Base-by-base conservation (phyloP, 768 basidiomycete species). In the Calocybe indica region DNA sequence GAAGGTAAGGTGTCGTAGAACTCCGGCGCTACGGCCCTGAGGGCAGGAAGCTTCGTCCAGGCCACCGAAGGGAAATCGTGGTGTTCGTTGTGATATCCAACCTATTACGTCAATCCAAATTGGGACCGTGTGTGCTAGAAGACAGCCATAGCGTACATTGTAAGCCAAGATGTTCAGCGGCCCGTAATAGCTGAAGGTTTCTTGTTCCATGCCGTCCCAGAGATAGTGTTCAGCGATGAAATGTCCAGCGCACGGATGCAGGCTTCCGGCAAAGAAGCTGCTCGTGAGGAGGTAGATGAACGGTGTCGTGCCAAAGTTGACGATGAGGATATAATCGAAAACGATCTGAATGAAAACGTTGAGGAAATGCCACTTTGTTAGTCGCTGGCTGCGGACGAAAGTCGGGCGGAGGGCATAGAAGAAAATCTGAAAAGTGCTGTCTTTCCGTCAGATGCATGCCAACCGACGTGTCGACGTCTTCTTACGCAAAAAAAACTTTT, bases 51-150 rank as follows among this genome's bases (percentile, higher is more conserved):
- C 15, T 88, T 82, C 12, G 94, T 97, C 96, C 96, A 99, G 1
- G 96, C 79, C 1, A 99, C 68, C 9, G 92, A 92, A 6, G 96
- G 94, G 67, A 99, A 98, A 68, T 99, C 96, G 67, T 99, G 96
- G 66, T 99, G 96, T 59, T 98, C 96, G 65, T 99, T 97, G 64
- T 99, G 96, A 62, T 97, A 98, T 35, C 96, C 96, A 55, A 97
- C 91, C 90, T 92, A 54, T 13, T 47, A 15, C 6, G 14, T 36
- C 22, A 58, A 12, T 31, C 22, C 22, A n/a, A 47, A 42, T 6
- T 30, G 36, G 45, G 29, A 35, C 29, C 47, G 40, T 9, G 56
- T 40, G 49, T 47, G 51, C 36, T 11, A 31, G 37, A 39, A 50
- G 36, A 9, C 36, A 34, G 33, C 46, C 12, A 12, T 14, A 12